These are phyloP conservation scores for Phlyctochytrium arcticum DNA, from an alignment of 192 early-diverging fungal species.

Conservation along the genomic window DNA sequence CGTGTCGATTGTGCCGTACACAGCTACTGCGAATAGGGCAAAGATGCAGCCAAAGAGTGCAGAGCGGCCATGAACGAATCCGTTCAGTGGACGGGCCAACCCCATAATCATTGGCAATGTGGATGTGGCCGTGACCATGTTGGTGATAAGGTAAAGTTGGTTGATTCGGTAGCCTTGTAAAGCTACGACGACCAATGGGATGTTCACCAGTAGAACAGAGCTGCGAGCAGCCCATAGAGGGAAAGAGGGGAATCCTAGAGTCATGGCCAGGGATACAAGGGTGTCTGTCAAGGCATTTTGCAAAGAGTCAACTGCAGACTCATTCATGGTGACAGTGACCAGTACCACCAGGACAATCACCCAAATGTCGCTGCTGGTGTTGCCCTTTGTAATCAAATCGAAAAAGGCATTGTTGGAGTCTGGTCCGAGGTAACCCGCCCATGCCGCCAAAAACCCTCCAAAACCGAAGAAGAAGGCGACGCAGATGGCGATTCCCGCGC, in stretches of 20 bases:
- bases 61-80: conserved; percentile 21
- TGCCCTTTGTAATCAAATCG: conserved; percentile 28
- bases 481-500: conserved; percentile 17
- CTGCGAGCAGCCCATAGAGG: conserved; percentile 15
- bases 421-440: conserved; percentile 21
- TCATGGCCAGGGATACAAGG: conserved; percentile 20
- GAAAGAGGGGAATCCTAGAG: not conserved
- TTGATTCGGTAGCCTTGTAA: conserved; percentile 23
- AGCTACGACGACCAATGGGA: conserved; percentile 35
- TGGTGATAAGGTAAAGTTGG: conserved; percentile 35
- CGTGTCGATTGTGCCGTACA: conserved; percentile 15
- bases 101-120: conserved; percentile 36
- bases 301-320: conserved; percentile 47
- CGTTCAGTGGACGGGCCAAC: conserved; percentile 25
- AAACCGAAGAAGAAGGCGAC: conserved; percentile 44
- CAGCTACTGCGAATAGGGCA: conserved; percentile 26
- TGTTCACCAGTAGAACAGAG: conserved; percentile 31
- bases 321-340: conserved; percentile 41
- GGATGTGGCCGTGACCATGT: conserved; percentile 30
- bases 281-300: conserved; percentile 46
- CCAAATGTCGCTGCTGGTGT: conserved; percentile 19
- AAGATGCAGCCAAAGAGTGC: conserved; percentile 34
- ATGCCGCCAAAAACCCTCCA: conserved; percentile 39
- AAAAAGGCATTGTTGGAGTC: conserved; percentile 37
- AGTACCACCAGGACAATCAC: conserved; percentile 37